Base-by-base conservation (phyloP, 1,284 basidiomycete species). In the Ceratobasidium sp. region DNA sequence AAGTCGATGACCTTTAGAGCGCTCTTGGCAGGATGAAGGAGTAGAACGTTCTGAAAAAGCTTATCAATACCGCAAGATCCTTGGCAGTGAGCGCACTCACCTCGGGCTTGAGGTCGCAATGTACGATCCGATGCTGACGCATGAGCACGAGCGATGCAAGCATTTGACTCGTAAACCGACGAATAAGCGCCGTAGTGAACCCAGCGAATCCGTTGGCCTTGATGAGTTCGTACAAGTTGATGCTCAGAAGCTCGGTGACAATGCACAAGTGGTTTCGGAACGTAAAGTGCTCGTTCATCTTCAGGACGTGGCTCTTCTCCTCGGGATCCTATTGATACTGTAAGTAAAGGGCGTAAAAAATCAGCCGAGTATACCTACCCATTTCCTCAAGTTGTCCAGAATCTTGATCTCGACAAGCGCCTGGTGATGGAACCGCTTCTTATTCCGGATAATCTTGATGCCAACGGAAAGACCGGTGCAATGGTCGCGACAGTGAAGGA, bases 1-100 rank as follows among this genome's bases (percentile, higher is more conserved):
- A 99, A 99, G 84, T 99, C 98, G 81, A 99, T 99, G 78, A 99
- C 96, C 85, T 98, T 99, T 85, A 99, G 95, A 2, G 91, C 96
- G 81, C 96, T 98, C 88, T 96, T 98, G 13, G 94, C 91, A 17
- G 98, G 98, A 84, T 99, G 97, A 74, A 92, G 91, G 65, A 99
- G 87, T 6, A 99, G 86, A 59, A 99, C 96, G 82, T 99, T 99
- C 95, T 97, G 79, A 5, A 29, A 69, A 25, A 77, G 52, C 75
- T 8, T 79, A 13, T 17, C 32, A n/a, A 43, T 57, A 46, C 13
- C 44, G 54, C 69, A 37, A 17, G 13, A 15, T 52, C 61, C 29
- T 44, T 40, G 37, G 51, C 68, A 32, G 49, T 19, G 1, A 15
- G 13, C n/a, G 17, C 44, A 34, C 88, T 77, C 79, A 92, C 95